Evolutionary conservation across 2,329 filamentous ascomycete genomes (phyloP), one percentile per base, ranked within the genome.

Genomic region (Chaetoscypha palmicola): DNA sequence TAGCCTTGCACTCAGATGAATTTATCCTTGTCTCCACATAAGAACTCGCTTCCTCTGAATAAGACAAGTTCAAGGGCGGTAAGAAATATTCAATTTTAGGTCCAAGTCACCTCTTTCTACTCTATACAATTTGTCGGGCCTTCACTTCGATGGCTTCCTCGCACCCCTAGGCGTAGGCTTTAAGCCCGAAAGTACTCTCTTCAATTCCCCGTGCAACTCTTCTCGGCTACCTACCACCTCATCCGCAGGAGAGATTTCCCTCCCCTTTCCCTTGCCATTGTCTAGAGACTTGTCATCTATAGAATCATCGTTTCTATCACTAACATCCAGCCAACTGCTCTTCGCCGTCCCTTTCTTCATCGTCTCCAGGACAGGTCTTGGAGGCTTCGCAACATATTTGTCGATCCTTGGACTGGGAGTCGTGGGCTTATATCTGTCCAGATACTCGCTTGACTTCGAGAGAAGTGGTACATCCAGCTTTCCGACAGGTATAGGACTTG

Each of bases 181-280:
- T n/a, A n/a, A n/a, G n/a, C n/a, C n/a, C n/a, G n/a, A n/a, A n/a
- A n/a, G n/a, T n/a, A n/a, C n/a, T n/a, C n/a, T 42, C 19, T 35
- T 53, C 44, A 56, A 41, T 20, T 58, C 55, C 35, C 31, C 52
- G 20, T 54, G 48, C 38, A 57, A 45, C 11, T 53, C 43, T 26
- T 53, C 42, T 10, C 42, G 51, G 14, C 23, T 47, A 19, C 43
- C 19, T 31, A 30, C 46, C 45, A 39, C 42, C n/a, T n/a, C n/a
- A n/a, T n/a, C n/a, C n/a, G n/a, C n/a, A n/a, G n/a, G n/a, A n/a
- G n/a, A n/a, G n/a, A n/a, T n/a, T n/a, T n/a, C n/a, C 16, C 19
- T 22, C 34, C 4, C 41, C 14, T 21, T 33, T 42, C 38, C 24
- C 5, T 32, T 17, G 34, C 20, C 24, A 41, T 12, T 9, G 22